phyloP scores from a whole-genome alignment of 768 basidiomycete species.

The Favolaschia claudopus region DNA sequence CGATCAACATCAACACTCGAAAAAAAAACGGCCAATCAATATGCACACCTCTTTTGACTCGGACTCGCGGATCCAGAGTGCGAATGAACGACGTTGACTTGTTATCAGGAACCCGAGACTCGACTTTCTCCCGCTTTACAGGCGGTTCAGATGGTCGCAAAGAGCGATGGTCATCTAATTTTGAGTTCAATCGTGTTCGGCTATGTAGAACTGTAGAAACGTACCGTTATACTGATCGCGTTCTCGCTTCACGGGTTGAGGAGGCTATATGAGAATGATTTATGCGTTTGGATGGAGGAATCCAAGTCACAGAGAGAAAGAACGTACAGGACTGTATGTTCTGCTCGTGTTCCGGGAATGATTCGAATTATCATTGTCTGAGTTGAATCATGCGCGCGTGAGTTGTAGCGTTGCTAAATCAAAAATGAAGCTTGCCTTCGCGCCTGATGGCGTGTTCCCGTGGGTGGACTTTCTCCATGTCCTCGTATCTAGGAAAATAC shows the following conservation, averaged over 20 bases:
- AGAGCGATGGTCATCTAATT: too few relatives aligned
- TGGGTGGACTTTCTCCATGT: background rate
- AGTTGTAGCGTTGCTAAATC: background rate
- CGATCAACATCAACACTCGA: too few relatives aligned
- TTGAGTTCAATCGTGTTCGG: background rate
- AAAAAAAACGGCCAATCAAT: too few relatives aligned
- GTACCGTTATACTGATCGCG: background rate
- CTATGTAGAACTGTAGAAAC: background rate
- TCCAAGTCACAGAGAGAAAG: background rate
- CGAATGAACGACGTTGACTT: too few relatives aligned
- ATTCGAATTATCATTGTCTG: too few relatives aligned
- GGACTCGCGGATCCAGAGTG: constrained; percentile 9
- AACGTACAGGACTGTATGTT: background rate
- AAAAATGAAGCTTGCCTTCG: background rate
- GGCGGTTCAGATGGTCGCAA: background rate
- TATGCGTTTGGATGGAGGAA: background rate
- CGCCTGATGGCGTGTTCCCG: background rate
- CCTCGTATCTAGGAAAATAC: background rate
- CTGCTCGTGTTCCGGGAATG: background rate
- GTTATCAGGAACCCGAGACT: background rate
- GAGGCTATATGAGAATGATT: background rate
- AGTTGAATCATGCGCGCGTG: too few relatives aligned
- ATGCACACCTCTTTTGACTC: background rate
- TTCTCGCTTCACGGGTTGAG: constrained; percentile 1
- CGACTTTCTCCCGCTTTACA: constrained; percentile 1